These are phyloP conservation scores for Fistulinella prunicolor DNA, from an alignment of 768 basidiomycete genomes.

Conservation along the genomic window DNA sequence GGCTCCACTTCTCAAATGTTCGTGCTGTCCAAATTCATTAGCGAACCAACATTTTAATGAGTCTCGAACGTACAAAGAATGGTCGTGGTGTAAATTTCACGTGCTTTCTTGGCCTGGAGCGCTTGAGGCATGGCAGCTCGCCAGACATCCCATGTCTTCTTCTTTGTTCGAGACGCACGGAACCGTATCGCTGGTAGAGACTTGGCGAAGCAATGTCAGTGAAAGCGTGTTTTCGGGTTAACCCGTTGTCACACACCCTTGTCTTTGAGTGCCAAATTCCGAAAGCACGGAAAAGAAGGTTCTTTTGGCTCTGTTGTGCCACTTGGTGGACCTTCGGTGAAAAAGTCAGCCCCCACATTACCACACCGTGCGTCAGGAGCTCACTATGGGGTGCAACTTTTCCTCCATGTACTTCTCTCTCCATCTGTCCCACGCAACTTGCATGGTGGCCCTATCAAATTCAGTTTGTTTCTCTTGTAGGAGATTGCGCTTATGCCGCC, in stretches of 20 bases:
- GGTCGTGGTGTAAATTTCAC: conserved; percentile 52
- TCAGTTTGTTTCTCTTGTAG: conserved; percentile 64
- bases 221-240: neutral
- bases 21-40: conserved; percentile 35
- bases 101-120: conserved; percentile 60
- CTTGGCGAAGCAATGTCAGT: conserved; percentile 36
- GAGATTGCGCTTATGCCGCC: conserved; percentile 56
- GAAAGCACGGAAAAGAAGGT: conserved; percentile 64
- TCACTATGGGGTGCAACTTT: conserved; percentile 61
- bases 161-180: conserved; percentile 58
- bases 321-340: conserved; percentile 42
- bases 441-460: conserved; percentile 49
- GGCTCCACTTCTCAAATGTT: conserved; percentile 65
- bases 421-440: conserved; percentile 77
- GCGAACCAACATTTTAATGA: conserved; percentile 2
- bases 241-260: conserved; percentile 42
- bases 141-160: conserved; percentile 65
- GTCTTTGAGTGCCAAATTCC: conserved; percentile 74
- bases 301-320: conserved; percentile 54
- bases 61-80: conserved; percentile 52
- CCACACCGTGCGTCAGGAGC: conserved; percentile 12
- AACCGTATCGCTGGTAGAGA: conserved; percentile 79
- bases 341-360: conserved; percentile 2
- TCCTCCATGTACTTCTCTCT: conserved; percentile 66
- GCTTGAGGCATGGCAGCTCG: conserved; percentile 67